phyloP scores from a whole-genome alignment of 495 filamentous ascomycete genomes.

The Platismatia glauca region DNA sequence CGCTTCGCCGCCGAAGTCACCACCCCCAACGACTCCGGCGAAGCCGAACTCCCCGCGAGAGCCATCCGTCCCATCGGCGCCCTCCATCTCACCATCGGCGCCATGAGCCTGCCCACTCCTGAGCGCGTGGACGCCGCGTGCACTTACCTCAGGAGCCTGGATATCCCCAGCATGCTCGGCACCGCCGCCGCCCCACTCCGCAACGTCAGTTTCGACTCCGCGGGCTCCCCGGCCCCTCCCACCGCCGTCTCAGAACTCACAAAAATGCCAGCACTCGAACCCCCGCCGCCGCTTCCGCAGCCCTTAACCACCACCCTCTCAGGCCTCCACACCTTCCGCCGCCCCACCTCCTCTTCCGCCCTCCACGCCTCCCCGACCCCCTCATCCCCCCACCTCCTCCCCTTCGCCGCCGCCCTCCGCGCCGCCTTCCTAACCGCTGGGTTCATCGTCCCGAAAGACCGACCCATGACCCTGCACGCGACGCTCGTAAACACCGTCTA shows the following conservation, averaged over 20 bases:
- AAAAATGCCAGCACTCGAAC: not conserved
- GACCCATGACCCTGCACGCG: slow-evolving; percentile 72
- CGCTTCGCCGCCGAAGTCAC: slow-evolving; percentile 52
- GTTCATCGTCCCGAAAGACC: slow-evolving; percentile 39
- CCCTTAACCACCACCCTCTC: slow-evolving; percentile 16
- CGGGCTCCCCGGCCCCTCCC: not conserved
- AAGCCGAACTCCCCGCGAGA: slow-evolving; percentile 36
- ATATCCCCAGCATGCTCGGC: slow-evolving; percentile 43
- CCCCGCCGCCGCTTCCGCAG: not conserved
- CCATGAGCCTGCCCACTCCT: slow-evolving; percentile 62
- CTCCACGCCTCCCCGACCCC: slow-evolving; percentile 9
- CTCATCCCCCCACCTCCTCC: slow-evolving; percentile 4
- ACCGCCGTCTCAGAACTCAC: not conserved
- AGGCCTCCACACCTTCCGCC: slow-evolving; percentile 32
- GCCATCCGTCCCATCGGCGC: slow-evolving; percentile 72
- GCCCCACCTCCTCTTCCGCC: slow-evolving; percentile 17
- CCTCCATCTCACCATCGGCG: slow-evolving; percentile 77
- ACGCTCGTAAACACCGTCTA: slow-evolving; percentile 87
- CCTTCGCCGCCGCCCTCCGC: slow-evolving; percentile 34
- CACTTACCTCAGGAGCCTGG: slow-evolving; percentile 44
- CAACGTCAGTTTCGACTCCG: not conserved
- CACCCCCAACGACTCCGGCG: slow-evolving; percentile 23
- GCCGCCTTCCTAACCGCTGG: slow-evolving; percentile 52
- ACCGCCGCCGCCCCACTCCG: not conserved
- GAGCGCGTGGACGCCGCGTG: slow-evolving; percentile 51